Base-by-base conservation (phyloP, 2,329 filamentous ascomycete genomes). In the Chrysoporthe deuterocubensis region DNA sequence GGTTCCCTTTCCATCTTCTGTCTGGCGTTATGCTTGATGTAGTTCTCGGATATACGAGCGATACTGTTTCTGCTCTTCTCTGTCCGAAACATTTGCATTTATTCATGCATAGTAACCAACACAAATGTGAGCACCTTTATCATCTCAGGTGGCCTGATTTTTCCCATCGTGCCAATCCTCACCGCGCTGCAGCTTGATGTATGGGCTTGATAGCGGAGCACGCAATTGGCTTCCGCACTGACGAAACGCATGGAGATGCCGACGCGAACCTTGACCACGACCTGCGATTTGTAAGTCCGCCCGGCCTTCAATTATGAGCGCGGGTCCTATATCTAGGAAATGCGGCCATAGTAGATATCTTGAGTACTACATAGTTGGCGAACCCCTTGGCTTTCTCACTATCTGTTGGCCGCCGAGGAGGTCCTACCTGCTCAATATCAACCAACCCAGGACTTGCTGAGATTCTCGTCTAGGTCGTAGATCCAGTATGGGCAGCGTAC, bases 171-270 rank as follows among this genome's bases (percentile, higher is more conserved):
- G 52, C 8, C 40, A 65, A 34, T 69, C 52, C 65, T 65, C 67
- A 69, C 67, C 13, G 43, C 32, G 26, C 32, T 64, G 67, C 67
- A 69, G 61, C 43, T 62, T 67, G 67, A 69, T 59, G 62, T 66
- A 69, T 59, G 62, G 64, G 68, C 59, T 65, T 54, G 66, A 60
- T 61, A 66, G 59, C 59, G 18, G 58, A 70, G 68, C 68, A 70
- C 68, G 68, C 68, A 50, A 70, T 70, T 54, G 60, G 48, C 46
- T 58, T 48, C 37, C 48, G 42, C n/a, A 21, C 58, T 70, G 68
- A 70, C 68, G 68, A 70, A 66, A 70, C 58, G 43, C n/a, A 59
- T 56, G 44, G 62, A 59, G 59, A 48, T 59, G 21, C 54, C 21
- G 32, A 34, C 16, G 40, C n/a, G 13, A 56, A 16, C 21, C 56